phyloP scores from a whole-genome alignment of 2,329 filamentous ascomycete species.

The Neonectria faginata region DNA sequence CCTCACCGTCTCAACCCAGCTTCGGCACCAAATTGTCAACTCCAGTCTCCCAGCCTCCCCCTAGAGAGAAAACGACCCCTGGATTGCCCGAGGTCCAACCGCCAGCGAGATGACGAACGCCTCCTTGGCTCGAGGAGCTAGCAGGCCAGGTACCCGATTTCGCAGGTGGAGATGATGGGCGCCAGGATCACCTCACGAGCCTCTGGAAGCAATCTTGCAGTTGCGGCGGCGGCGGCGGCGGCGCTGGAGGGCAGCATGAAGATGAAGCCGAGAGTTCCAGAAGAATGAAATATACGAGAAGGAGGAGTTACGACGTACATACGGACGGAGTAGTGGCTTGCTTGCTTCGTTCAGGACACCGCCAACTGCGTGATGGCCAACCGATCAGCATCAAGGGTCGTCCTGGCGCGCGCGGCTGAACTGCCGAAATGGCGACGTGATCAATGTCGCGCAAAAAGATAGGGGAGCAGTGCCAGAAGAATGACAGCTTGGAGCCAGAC shows the following conservation, averaged over 20 bases:
- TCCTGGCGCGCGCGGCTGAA: background rate
- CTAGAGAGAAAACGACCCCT: slow-evolving; percentile 9
- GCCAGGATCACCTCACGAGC: slow-evolving; percentile 3
- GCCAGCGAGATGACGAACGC: slow-evolving; percentile 9
- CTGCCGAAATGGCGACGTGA: background rate
- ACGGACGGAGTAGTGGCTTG: too few species aligned
- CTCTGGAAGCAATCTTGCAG: slow-evolving; percentile 3
- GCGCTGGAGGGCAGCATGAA: background rate
- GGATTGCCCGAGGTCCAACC: slow-evolving; percentile 11
- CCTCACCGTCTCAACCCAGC: background rate
- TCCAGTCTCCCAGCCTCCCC: background rate
- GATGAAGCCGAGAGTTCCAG: background rate
- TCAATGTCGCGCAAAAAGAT: slow-evolving; percentile 4
- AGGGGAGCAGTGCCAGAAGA: background rate
- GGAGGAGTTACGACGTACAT: too few species aligned
- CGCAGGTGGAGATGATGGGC: slow-evolving; percentile 19
- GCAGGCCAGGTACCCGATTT: slow-evolving; percentile 9
- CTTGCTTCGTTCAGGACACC: too few species aligned
- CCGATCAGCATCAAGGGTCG: background rate
- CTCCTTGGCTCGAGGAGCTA: slow-evolving; percentile 4
- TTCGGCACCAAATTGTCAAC: background rate
- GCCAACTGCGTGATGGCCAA: background rate
- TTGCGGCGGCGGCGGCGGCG: too few species aligned
- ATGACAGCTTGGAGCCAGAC: background rate
- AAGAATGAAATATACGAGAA: slow-evolving; percentile 3